Percentiles rank a stretch among this genome's conserved stretches.
These are phyloP conservation scores for Fremontodendron californicum DNA, from an alignment of 345 rosid species.

Conservation along the genomic window DNA sequence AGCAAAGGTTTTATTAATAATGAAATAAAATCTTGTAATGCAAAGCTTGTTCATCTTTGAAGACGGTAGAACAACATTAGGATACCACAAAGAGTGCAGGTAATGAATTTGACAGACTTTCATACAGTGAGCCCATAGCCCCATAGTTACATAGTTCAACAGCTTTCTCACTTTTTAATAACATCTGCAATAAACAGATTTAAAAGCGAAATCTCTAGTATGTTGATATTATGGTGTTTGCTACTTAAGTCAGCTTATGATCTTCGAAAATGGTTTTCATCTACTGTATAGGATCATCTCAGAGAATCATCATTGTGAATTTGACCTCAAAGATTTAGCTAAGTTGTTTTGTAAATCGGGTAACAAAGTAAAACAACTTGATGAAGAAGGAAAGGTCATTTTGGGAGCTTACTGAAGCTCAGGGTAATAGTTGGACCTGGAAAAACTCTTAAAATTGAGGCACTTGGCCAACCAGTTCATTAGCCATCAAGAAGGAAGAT, in stretches of 20 bases:
- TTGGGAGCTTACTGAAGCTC: too few relatives aligned
- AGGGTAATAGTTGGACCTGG: too few relatives aligned
- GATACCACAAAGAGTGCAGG: not conserved
- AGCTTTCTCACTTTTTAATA: not conserved
- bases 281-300: not conserved
- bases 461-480: too few relatives aligned
- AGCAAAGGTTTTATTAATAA: not conserved
- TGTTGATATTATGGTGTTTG: not conserved
- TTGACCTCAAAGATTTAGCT: not conserved
- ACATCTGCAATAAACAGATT: not conserved
- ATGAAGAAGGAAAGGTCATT: too few relatives aligned
- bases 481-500: too few relatives aligned
- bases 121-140: not conserved
- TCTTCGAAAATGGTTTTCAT: not conserved
- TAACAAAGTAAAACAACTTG: not conserved
- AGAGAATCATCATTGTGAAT: conserved; percentile 3
- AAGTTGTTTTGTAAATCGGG: not conserved
- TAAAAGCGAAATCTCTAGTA: not conserved
- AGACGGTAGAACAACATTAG: too few relatives aligned
- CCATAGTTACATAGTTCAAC: not conserved
- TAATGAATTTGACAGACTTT: not conserved
- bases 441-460: too few relatives aligned
- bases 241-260: not conserved
- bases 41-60: too few relatives aligned
- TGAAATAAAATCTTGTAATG: not conserved